Evolutionary conservation across 1,139 yeast species (phyloP).

Genomic region (Saccharomyces pastorianus): DNA sequence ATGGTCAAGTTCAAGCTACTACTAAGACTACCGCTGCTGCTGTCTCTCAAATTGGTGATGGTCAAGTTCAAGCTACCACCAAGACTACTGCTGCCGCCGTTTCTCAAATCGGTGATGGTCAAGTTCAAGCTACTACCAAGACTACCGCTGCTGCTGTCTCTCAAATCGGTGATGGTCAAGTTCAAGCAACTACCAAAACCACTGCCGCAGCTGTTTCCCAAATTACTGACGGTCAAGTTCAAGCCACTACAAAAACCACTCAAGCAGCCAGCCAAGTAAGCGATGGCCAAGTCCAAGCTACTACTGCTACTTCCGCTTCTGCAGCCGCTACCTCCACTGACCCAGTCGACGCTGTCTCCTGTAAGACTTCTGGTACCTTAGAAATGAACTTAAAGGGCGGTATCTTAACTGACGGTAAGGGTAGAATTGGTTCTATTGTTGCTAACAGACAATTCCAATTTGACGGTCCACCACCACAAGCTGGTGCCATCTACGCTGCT

Average conservation of each 20-base stretch:
- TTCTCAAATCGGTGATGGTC: conserved; percentile 30
- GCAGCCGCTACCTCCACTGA: conserved; percentile 30
- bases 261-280: conserved; percentile 29
- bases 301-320: conserved; percentile 27
- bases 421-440: conserved; percentile 75
- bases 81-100: conserved; percentile 33
- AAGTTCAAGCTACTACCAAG: conserved; percentile 21
- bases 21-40: conserved; percentile 32
- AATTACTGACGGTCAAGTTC: conserved; percentile 4
- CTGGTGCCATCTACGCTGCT: conserved; percentile 74
- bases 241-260: conserved; percentile 23
- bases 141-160: conserved; percentile 32
- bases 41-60: conserved; percentile 28
- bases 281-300: conserved; percentile 29
- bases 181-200: conserved; percentile 34
- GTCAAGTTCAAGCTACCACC: conserved; percentile 35
- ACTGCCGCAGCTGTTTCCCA: conserved; percentile 28
- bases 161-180: conserved; percentile 46
- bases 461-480: conserved; percentile 85
- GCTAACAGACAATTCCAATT: conserved; percentile 85
- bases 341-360: conserved; percentile 38
- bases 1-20: conserved; percentile 51
- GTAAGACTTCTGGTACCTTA: conserved; percentile 45
- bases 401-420: conserved; percentile 50
- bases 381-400: conserved; percentile 47